Evolutionary conservation across 228 moss, liverwort and hornwort species (phyloP).

Genomic region (Sphagnum fallax): DNA sequence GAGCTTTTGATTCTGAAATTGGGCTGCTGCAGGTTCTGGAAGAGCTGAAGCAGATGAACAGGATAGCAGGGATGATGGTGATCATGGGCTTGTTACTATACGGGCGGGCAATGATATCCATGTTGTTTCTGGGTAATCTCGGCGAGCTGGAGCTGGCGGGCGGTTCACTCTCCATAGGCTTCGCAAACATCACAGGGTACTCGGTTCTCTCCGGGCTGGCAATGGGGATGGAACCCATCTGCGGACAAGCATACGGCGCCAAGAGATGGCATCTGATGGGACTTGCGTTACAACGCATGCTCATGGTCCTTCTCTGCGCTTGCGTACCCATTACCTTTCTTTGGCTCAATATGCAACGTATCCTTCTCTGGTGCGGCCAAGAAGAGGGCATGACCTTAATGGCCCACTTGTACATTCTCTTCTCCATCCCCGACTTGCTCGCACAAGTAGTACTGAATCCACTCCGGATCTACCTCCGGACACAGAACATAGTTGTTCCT

Average conservation of each 20-base stretch:
- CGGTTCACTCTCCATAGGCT: slow-evolving; percentile 65
- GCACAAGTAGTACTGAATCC: slow-evolving; percentile 61
- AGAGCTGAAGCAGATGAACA: slow-evolving; percentile 40
- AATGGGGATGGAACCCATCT: slow-evolving; percentile 73
- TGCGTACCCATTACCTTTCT: slow-evolving; percentile 56
- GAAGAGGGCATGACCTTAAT: slow-evolving; percentile 46
- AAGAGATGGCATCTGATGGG: slow-evolving; percentile 64
- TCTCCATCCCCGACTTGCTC: slow-evolving; percentile 52
- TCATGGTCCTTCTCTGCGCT: slow-evolving; percentile 46
- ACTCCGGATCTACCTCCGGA: slow-evolving; percentile 60
- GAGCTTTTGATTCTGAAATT: too few relatives aligned
- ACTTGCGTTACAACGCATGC: slow-evolving; percentile 48
- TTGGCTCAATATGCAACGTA: slow-evolving; percentile 60
- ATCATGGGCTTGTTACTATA: slow-evolving; percentile 35
- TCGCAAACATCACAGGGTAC: slow-evolving; percentile 69
- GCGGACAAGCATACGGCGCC: slow-evolving; percentile 65
- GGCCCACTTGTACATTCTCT: slow-evolving; percentile 50
- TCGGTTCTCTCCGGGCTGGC: slow-evolving; percentile 66
- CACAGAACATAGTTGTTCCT: slow-evolving; percentile 58
- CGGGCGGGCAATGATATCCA: slow-evolving; percentile 52
- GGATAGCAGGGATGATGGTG: slow-evolving; percentile 39
- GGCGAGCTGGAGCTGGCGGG: slow-evolving; percentile 66
- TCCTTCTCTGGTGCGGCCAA: slow-evolving; percentile 51
- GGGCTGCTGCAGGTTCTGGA: slow-evolving; percentile 26
- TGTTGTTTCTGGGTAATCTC: slow-evolving; percentile 61